Percentiles rank a stretch among this genome's conserved stretches.
Evolutionary conservation across 2,329 filamentous ascomycete species (phyloP).

Genomic region (Sporothrix mexicana): DNA sequence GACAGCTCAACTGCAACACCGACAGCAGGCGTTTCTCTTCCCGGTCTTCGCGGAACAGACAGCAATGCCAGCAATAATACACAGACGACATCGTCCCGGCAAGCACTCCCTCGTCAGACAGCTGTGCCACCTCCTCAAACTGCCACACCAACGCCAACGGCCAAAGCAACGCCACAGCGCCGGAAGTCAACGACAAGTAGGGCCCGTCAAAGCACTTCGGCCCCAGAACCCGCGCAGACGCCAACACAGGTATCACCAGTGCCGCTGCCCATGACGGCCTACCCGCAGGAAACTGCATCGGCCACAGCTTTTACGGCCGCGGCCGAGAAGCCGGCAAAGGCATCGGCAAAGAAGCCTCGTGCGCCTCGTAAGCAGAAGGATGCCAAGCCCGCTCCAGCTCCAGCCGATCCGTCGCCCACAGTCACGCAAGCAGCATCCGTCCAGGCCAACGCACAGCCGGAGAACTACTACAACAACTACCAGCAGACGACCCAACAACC

Average conservation of each 20-base stretch:
- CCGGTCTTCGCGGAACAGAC: conserved; percentile 14
- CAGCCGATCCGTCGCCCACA: not conserved
- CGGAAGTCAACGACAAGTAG: conserved; percentile 18
- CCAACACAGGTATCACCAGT: conserved; percentile 17
- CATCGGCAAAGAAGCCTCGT: conserved; percentile 23
- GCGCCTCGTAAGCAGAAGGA: conserved; percentile 22
- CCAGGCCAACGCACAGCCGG: not conserved
- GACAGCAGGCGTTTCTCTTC: not conserved
- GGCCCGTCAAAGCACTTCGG: not conserved
- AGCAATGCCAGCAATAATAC: not conserved
- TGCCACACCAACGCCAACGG: not conserved
- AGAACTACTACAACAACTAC: not conserved
- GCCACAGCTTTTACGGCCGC: not conserved
- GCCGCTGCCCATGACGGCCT: conserved; percentile 14
- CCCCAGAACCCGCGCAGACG: not conserved
- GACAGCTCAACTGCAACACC: not conserved
- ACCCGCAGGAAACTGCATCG: not conserved
- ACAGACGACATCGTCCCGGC: not conserved
- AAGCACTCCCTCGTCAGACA: not conserved
- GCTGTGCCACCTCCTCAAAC: not conserved
- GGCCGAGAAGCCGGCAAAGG: conserved; percentile 6
- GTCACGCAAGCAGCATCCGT: not conserved
- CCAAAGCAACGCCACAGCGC: not conserved
- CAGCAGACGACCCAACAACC: not conserved
- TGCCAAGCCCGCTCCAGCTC: not conserved